Base-by-base conservation (phyloP, 257 asterid genomes). In the Solanum sejunctum region DNA sequence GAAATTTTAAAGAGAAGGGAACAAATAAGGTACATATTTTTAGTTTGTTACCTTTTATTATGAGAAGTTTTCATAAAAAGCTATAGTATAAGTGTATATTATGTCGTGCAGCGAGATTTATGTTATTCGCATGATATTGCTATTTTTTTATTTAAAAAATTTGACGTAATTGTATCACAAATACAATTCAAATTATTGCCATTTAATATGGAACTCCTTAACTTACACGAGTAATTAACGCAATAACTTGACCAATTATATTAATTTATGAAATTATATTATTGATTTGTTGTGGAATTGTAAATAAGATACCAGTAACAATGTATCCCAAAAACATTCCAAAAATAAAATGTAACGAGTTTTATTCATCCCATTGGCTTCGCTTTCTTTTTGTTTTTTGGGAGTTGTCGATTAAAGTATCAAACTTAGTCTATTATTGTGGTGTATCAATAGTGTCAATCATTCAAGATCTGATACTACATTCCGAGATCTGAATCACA, bases 1-100 rank as follows among this genome's bases (percentile, higher is more conserved):
- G 95, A 96, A 87, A 96, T 96, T 84, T 85, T 96, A 32, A 94
- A 90, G 85, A 90, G 92, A 85, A 92, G 91, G 86, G 89, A 89
- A 82, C 84, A 88, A 64, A 88, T 96, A 47, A 93, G 99, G 99
- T 94, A 55, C 64, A 36, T 2, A 16, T 7, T 23, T 77, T 12
- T 32, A 49, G 9, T 75, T 75, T 1, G 9, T 49, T 75, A 49
- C 9, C 43, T 49, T 20, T 43, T 20, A 70, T 60, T 47, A 47
- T 47, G 52, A n/a, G 5, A 56, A 56, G 17, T 17, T 56, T 18
- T 56, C 61, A 56, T 56, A 56, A 56, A 58, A 58, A 3, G 1
- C 1, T 58, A 58, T 58, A 58, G 64, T 58, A 9, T 58, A 20
- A 6, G 20, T 58, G 7, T 20, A 58, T 57, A 57, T 57, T 57